Conservation (phyloP, 2,329 filamentous ascomycete genomes). For the Pseudocercospora fuligena region DNA sequence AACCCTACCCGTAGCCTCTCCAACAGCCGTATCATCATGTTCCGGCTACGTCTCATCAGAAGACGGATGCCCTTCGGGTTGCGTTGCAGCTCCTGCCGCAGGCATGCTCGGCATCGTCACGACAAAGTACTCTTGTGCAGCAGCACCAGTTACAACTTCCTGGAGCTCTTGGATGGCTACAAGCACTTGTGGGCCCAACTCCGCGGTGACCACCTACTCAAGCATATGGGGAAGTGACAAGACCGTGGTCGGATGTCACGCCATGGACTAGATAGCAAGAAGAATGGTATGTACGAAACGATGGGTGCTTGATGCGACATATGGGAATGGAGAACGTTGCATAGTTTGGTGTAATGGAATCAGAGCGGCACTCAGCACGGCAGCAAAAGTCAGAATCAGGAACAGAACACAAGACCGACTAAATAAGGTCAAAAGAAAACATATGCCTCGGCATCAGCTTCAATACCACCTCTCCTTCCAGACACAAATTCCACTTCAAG, state of each 20-base stretch:
- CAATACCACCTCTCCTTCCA: no score
- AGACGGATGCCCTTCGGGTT: slow-evolving; percentile 21
- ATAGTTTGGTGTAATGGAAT: not conserved
- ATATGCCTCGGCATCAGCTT: not conserved
- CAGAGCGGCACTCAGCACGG: not conserved
- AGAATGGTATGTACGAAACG: not conserved
- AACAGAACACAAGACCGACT: not conserved
- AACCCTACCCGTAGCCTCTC: slow-evolving; percentile 35
- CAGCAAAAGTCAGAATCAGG: not conserved
- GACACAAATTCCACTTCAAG: no score
- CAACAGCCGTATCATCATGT: slow-evolving; percentile 8
- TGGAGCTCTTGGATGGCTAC: slow-evolving; percentile 24
- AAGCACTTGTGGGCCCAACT: slow-evolving; percentile 18
- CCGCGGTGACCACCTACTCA: slow-evolving; percentile 12
- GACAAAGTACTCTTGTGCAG: slow-evolving; percentile 18
- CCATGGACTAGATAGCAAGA: not conserved
- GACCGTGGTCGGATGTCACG: not conserved
- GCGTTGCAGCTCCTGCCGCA: slow-evolving; percentile 14
- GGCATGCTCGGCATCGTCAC: slow-evolving; percentile 23
- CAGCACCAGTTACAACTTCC: not conserved
- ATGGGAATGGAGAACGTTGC: not conserved
- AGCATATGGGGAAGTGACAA: not conserved
- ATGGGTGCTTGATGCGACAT: not conserved
- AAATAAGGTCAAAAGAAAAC: no score
- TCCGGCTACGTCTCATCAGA: slow-evolving; percentile 13